phyloP scores from a whole-genome alignment of 495 filamentous ascomycete genomes.

The Penicillium paxilli region DNA sequence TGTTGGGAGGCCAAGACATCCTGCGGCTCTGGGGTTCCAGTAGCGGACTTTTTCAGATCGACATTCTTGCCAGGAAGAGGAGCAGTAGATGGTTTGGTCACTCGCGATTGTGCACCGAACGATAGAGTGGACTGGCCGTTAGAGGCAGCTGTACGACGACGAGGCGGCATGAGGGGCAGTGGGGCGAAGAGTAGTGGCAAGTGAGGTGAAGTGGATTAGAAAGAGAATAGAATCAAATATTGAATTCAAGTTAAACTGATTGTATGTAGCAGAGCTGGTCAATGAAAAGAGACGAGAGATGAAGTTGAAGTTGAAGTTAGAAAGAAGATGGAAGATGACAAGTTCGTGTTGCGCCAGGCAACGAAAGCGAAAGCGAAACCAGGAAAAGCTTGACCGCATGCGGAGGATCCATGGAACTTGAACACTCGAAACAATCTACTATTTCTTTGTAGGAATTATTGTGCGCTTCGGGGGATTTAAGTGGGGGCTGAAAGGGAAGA shows the following conservation, averaged over 20 bases:
- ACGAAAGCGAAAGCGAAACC: neutral
- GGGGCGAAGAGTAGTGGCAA: neutral
- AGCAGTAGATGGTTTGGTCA: slow-evolving; percentile 66
- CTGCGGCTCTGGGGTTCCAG: slow-evolving; percentile 33
- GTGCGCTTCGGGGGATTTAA: too few relatives aligned
- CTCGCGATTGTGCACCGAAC: slow-evolving; percentile 65
- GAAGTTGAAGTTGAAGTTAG: neutral
- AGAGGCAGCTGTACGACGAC: slow-evolving; percentile 56
- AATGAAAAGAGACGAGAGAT: neutral
- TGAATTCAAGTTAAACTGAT: too few relatives aligned
- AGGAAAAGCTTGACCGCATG: neutral
- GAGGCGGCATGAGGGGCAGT: slow-evolving; percentile 60
- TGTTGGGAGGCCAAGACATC: slow-evolving; percentile 19
- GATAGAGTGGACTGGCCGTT: slow-evolving; percentile 69
- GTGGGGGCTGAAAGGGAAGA: too few relatives aligned
- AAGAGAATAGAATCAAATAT: neutral
- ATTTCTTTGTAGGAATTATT: neutral
- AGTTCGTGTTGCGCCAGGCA: slow-evolving; percentile 14
- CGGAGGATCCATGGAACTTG: slow-evolving; percentile 5
- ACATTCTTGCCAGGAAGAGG: slow-evolving; percentile 49
- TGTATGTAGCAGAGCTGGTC: too few relatives aligned
- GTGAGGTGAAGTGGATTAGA: neutral
- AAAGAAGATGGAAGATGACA: neutral
- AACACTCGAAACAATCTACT: neutral
- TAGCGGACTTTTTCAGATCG: slow-evolving; percentile 32